Percentiles rank a stretch among this genome's conserved stretches.
These are phyloP conservation scores for Petunia hybrid DNA, from an alignment of 305 asterid genomes.

Conservation along the genomic window DNA sequence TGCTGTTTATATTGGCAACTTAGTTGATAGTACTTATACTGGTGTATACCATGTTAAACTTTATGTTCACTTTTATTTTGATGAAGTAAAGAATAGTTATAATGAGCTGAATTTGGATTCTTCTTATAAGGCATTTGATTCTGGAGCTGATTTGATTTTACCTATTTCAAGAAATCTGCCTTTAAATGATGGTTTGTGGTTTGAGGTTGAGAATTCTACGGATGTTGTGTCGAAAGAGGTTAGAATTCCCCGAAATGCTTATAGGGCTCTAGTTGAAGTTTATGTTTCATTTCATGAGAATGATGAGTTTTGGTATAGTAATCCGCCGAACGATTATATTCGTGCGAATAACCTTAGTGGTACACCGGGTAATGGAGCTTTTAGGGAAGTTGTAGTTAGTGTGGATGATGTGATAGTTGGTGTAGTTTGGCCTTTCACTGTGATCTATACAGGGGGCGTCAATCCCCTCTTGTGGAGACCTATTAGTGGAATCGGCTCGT, in stretches of 20 bases:
- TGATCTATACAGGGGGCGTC: constrained; percentile 85
- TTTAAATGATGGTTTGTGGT: constrained; percentile 88
- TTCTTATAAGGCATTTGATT: constrained; percentile 40
- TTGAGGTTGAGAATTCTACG: constrained; percentile 60
- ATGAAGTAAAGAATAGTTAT: constrained; percentile 34
- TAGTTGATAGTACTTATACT: constrained; percentile 75
- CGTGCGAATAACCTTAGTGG: constrained; percentile 56
- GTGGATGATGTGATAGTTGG: constrained; percentile 62
- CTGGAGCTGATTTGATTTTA: constrained; percentile 70
- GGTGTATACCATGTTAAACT: constrained; percentile 81
- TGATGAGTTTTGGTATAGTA: constrained; percentile 85
- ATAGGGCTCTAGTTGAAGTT: constrained; percentile 80
- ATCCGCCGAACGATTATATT: constrained; percentile 72
- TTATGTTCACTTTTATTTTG: constrained; percentile 73
- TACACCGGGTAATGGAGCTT: constrained; percentile 55
- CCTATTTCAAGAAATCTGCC: constrained; percentile 83
- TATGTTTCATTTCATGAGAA: constrained; percentile 87
- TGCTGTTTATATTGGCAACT: constrained; percentile 75
- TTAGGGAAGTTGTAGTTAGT: constrained; percentile 68
- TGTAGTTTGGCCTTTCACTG: constrained; percentile 89
- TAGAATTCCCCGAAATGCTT: constrained; percentile 63
- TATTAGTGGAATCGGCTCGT: constrained; percentile 81
- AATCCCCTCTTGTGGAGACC: constrained; percentile 95
- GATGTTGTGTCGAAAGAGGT: constrained; percentile 59
- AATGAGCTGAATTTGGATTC: neutral